Evolutionary conservation across 2,329 filamentous ascomycete genomes (phyloP), one percentile per base, ranked within the genome.

Genomic region (Ambrosiella beaveri): DNA sequence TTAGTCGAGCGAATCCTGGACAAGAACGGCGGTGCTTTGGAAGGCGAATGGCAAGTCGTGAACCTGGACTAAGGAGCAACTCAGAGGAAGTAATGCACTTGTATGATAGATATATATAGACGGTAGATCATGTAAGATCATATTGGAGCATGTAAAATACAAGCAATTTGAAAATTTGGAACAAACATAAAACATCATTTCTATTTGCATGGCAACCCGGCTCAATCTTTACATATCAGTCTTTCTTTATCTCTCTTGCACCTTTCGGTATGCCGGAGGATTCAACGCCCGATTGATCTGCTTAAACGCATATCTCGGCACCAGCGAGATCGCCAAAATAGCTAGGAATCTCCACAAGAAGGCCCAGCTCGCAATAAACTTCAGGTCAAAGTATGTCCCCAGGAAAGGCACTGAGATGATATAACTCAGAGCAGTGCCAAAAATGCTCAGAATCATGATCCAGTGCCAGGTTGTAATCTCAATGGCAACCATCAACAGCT

Each of bases 381-480:
- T 72, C 44, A 97, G 76, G 66, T 97, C 88, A 70, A 93, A 96
- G 68, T 97, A 97, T n/a, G 77, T 77, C 2, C 85, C 86, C 19
- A 98, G 70, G 65, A 96, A 95, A 1, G 93, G 93, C 17, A 97
- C 75, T 44, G 82, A 88, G 2, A 81, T 88, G 35, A 90, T 74
- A 66, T 87, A 98, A n/a, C 91, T 68, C 36, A 85, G 68, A 50
- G 86, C 84, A 0, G 93, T 98, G 12, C 88, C 90, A 5, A 95
- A 66, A 61, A 97, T 85, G 63, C 79, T 84, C 56, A 87, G 73
- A 57, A 95, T 84, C 90, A 97, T 97, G 62, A 91, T 76, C 44
- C 85, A 85, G 69, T 97, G 93, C 93, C 93, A 98, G 0, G 93
- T 98, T 2, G 88, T 95, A 64, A 98, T 87, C 68, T 95, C 87